Conservation (phyloP, 345 rosid genomes). For the Syzygium grande region DNA sequence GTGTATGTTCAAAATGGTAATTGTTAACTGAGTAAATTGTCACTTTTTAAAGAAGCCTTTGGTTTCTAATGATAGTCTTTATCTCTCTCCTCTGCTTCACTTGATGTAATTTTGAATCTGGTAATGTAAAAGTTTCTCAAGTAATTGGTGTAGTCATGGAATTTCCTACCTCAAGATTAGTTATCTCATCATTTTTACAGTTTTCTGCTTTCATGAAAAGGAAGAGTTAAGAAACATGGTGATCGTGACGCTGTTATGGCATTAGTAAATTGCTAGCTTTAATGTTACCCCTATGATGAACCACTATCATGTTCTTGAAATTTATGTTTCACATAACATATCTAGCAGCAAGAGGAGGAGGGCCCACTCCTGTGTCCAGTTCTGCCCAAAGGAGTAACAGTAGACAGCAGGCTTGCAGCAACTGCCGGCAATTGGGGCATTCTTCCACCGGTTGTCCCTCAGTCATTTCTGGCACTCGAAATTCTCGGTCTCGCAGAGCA, state of each 20-base stretch:
- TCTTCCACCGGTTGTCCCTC: constrained; percentile 65
- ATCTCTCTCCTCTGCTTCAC: background rate
- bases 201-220: background rate
- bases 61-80: background rate
- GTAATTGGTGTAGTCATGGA: background rate
- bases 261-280: background rate
- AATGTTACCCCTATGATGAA: background rate
- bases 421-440: constrained; percentile 84
- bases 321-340: background rate
- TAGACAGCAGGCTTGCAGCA: constrained; percentile 46
- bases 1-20: background rate
- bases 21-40: background rate
- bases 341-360: constrained; percentile 50
- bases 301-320: background rate
- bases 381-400: constrained; percentile 44
- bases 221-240: background rate
- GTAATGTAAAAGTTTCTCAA: background rate
- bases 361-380: constrained; percentile 33
- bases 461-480: constrained; percentile 32
- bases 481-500: constrained; percentile 28
- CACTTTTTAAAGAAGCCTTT: background rate
- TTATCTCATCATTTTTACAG: background rate
- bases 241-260: background rate
- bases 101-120: background rate
- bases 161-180: background rate